phyloP scores from a whole-genome alignment of 2,329 filamentous ascomycete genomes.

The Septoria linicola region DNA sequence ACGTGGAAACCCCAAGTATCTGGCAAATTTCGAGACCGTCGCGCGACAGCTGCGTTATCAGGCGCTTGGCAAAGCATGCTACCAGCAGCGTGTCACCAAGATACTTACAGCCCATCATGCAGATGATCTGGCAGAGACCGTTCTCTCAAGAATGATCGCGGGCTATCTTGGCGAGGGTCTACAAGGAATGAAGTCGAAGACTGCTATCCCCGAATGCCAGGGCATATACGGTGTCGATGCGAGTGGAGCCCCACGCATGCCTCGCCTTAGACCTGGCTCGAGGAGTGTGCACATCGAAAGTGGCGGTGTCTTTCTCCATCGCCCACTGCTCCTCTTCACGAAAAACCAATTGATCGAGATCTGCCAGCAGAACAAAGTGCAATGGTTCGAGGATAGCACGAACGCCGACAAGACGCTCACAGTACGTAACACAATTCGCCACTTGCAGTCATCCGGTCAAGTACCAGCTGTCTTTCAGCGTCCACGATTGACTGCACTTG shows the following conservation, averaged over 20 bases:
- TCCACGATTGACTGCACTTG: slow-evolving; percentile 61
- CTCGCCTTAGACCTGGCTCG: neutral
- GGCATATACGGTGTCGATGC: slow-evolving; percentile 67
- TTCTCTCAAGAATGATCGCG: slow-evolving; percentile 72
- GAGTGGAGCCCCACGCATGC: slow-evolving; percentile 31
- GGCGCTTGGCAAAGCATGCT: slow-evolving; percentile 63
- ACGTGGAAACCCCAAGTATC: slow-evolving; percentile 41
- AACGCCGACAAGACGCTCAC: slow-evolving; percentile 78
- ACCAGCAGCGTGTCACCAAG: slow-evolving; percentile 51
- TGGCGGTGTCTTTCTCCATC: slow-evolving; percentile 63
- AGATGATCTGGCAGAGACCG: slow-evolving; percentile 89
- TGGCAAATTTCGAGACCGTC: slow-evolving; percentile 70
- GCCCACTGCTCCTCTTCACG: slow-evolving; percentile 67
- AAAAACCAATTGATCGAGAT: slow-evolving; percentile 74
- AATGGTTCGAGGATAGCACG: slow-evolving; percentile 82
- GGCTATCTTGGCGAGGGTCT: slow-evolving; percentile 71
- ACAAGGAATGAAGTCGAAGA: slow-evolving; percentile 26
- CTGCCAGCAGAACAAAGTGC: slow-evolving; percentile 64
- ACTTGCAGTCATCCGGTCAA: slow-evolving; percentile 57
- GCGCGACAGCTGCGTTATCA: slow-evolving; percentile 75
- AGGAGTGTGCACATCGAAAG: slow-evolving; percentile 11
- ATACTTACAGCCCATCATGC: slow-evolving; percentile 82
- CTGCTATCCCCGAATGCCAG: slow-evolving; percentile 75
- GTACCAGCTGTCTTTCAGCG: slow-evolving; percentile 71
- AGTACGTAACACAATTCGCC: slow-evolving; percentile 73